A percentile compares a stretch with the other conserved stretches of the same genome.
These are phyloP conservation scores for Barnettozyma californica DNA, from an alignment of 805 yeast genomes.

Conservation along the genomic window DNA sequence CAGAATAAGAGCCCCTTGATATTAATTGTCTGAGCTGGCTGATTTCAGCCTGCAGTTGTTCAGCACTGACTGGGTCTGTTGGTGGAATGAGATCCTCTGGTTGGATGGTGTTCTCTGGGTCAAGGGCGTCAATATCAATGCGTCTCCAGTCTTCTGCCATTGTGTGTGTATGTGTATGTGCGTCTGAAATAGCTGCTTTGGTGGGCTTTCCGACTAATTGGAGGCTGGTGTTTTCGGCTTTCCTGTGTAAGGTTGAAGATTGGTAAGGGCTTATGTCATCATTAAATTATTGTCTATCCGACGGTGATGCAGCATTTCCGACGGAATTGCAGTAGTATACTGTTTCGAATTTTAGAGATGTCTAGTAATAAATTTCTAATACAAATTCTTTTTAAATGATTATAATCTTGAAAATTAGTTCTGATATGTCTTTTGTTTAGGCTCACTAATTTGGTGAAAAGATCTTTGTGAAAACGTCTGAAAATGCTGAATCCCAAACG, in stretches of 20 bases:
- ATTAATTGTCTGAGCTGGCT: conserved; percentile 56
- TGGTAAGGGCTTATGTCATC: neutral
- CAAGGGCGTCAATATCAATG: conserved; percentile 88
- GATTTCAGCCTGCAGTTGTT: conserved; percentile 50
- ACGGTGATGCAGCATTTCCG: no score
- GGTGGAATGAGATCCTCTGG: conserved; percentile 57
- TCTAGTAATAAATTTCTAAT: no score
- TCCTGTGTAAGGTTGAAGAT: neutral
- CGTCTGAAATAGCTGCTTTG: neutral
- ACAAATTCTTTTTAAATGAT: no score
- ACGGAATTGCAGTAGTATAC: no score
- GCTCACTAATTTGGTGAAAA: no score
- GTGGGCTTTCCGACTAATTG: neutral
- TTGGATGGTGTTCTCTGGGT: conserved; percentile 66
- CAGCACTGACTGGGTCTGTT: conserved; percentile 35
- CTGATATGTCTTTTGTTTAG: no score
- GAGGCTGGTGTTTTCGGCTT: neutral
- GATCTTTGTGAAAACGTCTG: no score
- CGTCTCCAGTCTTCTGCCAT: conserved; percentile 82
- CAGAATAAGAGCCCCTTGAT: conserved; percentile 65
- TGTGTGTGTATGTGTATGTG: neutral
- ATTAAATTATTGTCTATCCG: no score
- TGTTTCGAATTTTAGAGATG: no score
- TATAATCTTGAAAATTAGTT: no score
- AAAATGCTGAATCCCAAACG: no score